Base-by-base conservation (phyloP, 2,329 filamentous ascomycete genomes). In the Daldinia sp. region DNA sequence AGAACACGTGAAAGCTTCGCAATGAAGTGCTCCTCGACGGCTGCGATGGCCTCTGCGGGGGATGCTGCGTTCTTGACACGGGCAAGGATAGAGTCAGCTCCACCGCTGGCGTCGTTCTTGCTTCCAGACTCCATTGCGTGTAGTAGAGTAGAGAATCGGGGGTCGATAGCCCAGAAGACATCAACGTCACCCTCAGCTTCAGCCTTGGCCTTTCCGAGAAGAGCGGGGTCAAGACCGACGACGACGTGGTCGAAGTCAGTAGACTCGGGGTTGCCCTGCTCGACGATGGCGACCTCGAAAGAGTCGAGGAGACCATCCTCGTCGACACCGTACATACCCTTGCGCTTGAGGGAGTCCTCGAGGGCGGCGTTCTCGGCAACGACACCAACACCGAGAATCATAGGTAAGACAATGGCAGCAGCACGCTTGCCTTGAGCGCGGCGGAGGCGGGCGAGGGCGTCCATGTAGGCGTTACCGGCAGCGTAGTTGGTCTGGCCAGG, bases 301-400 rank as follows among this genome's bases (percentile, higher is more conserved):
- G 61, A 62, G 11, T 62, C 50, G 1, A 75, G 66, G 43, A 76
- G 64, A 8, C 72, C 50, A 23, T 71, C 61, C 41, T 75, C 73
- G 34, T 73, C 67, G 25, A 75, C 71, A 21, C 73, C 73, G 58
- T 75, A 74, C 56, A 74, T 65, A 9, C 74, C 73, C 49, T 68
- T 72, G 19, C 68, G 62, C 25, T 50, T 62, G 8, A 75, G 57
- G 7, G 68, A 56, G 4, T 61, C 57, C 45, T 75, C 72, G 9
- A 74, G 49, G 1, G 62, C 53, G 27, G 57, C 58, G 30, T 70
- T 63, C 19, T 71, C 63, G 8, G 71, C 57, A 7, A 73, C 66
- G 2, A 68, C 62, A 3, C 71, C 71, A 3, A 71, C 64, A 15
- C 64, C 70, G 15, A 70, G 59, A 32, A 63, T 53, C 63, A 64